Evolutionary conservation across 345 rosid genomes (phyloP).

Genomic region (Arabis alpina): DNA sequence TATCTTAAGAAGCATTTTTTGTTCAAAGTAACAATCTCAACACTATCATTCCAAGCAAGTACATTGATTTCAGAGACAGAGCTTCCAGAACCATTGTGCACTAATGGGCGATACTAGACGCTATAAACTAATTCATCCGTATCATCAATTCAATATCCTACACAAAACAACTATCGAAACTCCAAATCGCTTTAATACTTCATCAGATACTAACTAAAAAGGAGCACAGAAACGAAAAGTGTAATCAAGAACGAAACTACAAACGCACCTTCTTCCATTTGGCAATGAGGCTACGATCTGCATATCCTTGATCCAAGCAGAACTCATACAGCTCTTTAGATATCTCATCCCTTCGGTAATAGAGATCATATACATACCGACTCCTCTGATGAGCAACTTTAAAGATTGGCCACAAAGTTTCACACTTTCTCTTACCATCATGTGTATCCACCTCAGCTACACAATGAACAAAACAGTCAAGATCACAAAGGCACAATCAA

Average conservation of each 20-base stretch:
- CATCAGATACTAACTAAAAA: not conserved
- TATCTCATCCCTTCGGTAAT: constrained; percentile 65
- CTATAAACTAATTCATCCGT: not conserved
- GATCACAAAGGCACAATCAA: not conserved
- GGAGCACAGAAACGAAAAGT: not conserved
- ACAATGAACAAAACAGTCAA: constrained; percentile 6
- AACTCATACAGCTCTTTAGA: constrained; percentile 78
- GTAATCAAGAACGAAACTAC: not conserved
- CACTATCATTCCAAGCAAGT: not conserved
- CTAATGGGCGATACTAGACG: not conserved
- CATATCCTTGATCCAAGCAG: constrained; percentile 78
- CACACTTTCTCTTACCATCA: constrained; percentile 85
- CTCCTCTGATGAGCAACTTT: constrained; percentile 82
- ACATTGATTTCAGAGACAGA: not conserved
- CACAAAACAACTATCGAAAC: not conserved
- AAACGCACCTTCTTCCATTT: constrained; percentile 60
- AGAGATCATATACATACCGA: constrained; percentile 73
- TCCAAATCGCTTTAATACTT: not conserved
- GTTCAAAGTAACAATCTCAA: constrained; percentile 7
- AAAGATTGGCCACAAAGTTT: constrained; percentile 78
- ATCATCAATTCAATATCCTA: not conserved
- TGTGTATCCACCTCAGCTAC: constrained; percentile 82
- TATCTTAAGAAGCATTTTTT: not conserved
- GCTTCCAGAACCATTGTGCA: not conserved
- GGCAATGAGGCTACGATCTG: constrained; percentile 66